These are phyloP conservation scores for Amaranthus hypochondriacus DNA, from an alignment of 148 eudicot species.

Conservation along the genomic window DNA sequence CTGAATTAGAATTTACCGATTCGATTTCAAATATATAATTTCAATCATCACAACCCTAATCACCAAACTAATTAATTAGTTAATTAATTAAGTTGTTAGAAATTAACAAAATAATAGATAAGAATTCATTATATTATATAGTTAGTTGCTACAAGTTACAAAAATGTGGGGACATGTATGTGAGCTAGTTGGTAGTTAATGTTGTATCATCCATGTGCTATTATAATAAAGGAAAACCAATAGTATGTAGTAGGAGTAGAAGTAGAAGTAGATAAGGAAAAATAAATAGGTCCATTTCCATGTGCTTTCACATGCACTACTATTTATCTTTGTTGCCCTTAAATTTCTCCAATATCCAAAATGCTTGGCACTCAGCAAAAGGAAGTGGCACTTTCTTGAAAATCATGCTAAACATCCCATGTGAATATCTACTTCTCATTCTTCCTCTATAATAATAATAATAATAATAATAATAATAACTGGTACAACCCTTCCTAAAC, in stretches of 20 bases:
- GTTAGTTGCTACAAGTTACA: slow-evolving; percentile 2
- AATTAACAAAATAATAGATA: too few relatives aligned
- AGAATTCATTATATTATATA: not conserved
- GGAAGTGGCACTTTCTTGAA: not conserved
- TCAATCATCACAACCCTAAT: too few relatives aligned
- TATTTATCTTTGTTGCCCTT: not conserved
- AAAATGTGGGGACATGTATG: slow-evolving; percentile 13
- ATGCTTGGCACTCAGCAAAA: slow-evolving; percentile 4
- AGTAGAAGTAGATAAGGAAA: not conserved
- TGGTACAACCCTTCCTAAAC: too few relatives aligned
- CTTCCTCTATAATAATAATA: too few relatives aligned
- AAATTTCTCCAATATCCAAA: not conserved
- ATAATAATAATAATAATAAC: too few relatives aligned
- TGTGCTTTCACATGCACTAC: slow-evolving; percentile 27
- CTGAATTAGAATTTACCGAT: too few relatives aligned
- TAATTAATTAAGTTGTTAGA: too few relatives aligned
- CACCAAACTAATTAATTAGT: too few relatives aligned
- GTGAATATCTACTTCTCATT: not conserved
- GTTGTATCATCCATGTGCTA: slow-evolving; percentile 17
- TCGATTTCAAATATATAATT: too few relatives aligned
- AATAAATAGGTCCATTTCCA: slow-evolving; percentile 15
- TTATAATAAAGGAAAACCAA: not conserved
- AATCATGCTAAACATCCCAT: not conserved
- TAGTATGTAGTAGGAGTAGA: not conserved
- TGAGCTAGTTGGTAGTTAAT: not conserved